phyloP scores from a whole-genome alignment of 129 eudicot species.

The Centaurea solstitialis region DNA sequence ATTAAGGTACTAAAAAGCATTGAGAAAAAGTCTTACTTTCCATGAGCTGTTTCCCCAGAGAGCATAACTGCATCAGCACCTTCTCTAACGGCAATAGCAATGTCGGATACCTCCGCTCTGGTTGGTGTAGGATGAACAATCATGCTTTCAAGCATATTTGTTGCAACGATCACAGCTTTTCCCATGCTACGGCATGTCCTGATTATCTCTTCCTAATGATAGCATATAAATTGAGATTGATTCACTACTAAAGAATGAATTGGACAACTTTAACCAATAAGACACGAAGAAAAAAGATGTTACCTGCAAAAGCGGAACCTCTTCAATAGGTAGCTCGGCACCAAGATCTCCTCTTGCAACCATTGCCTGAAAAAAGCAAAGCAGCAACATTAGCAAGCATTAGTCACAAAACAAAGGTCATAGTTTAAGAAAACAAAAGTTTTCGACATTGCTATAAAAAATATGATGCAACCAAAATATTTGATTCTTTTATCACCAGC shows the following conservation, averaged over 20 bases:
- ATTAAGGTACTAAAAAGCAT: neutral
- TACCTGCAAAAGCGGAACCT: slow-evolving; percentile 98
- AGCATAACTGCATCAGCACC: slow-evolving; percentile 99
- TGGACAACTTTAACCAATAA: neutral
- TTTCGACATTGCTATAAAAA: neutral
- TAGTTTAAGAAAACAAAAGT: neutral
- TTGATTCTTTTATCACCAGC: neutral
- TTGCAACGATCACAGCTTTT: slow-evolving; percentile 92
- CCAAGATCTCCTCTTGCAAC: slow-evolving; percentile 99
- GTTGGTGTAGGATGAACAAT: slow-evolving; percentile 97
- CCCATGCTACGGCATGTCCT: slow-evolving; percentile 92
- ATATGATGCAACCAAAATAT: neutral
- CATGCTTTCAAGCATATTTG: slow-evolving; percentile 99
- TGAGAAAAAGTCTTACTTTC: slow-evolving; percentile 61
- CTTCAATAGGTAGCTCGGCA: slow-evolving; percentile 97
- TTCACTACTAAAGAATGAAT: neutral
- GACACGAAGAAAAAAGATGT: neutral
- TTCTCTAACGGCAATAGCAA: slow-evolving; percentile 95
- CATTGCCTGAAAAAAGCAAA: slow-evolving; percentile 65
- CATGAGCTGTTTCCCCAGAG: slow-evolving; percentile 98
- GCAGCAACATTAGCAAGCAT: neutral
- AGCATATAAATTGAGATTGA: slow-evolving; percentile 12
- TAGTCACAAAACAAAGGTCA: neutral
- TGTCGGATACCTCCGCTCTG: slow-evolving; percentile 95
- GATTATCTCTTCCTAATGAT: slow-evolving; percentile 81